Evolutionary conservation across 2,329 filamentous ascomycete genomes (phyloP), one percentile per base, ranked within the genome.

Genomic region (Escovopsis weberi): DNA sequence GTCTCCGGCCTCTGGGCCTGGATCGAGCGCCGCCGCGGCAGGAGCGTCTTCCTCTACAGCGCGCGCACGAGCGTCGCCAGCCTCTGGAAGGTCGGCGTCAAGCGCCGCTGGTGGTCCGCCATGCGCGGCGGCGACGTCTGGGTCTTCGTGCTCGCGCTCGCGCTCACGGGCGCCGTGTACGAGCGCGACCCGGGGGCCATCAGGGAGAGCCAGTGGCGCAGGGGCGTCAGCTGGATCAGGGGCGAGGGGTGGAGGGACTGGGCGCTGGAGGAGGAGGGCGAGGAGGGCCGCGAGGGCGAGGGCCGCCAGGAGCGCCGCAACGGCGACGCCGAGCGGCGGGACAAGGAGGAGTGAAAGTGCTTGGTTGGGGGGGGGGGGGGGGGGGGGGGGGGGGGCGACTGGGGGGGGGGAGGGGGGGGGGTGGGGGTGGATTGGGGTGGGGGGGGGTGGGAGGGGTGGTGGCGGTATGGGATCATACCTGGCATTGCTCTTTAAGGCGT

Each of bases 21-120:
- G 59, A 63, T 94, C 2, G 82, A 87, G 56, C 69, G 80, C 37
- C 67, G 68, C 40, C 66, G 72, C 46, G 75, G 80, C 36, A 66
- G 83, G 12, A 69, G 72, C 1, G 74, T 85, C 43, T 94, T 93
- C 60, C 53, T 95, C 47, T 91, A 91, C 60, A 80, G 77, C 49
- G 77, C 83, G 28, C 73, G 88, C 2, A 66, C 80, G n/a, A 86
- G 82, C 46, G 68, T 94, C 28, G 84, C 94, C 58, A 85, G 78
- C 33, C 61, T 87, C 38, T 96, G 87, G 85, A 94, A 94, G 67
- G 85, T 94, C 0, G 87, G 88, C n/a, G 76, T 83, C 43, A 96
- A 96, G 76, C 70, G 81, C 32, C 75, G 85, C 1, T 86, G 86
- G 78, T 94, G 89, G 86, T 78, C 74, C 49, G 85, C 85, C 10